phyloP scores from a whole-genome alignment of 179 eudicot species.

The Drosera spatulata region DNA sequence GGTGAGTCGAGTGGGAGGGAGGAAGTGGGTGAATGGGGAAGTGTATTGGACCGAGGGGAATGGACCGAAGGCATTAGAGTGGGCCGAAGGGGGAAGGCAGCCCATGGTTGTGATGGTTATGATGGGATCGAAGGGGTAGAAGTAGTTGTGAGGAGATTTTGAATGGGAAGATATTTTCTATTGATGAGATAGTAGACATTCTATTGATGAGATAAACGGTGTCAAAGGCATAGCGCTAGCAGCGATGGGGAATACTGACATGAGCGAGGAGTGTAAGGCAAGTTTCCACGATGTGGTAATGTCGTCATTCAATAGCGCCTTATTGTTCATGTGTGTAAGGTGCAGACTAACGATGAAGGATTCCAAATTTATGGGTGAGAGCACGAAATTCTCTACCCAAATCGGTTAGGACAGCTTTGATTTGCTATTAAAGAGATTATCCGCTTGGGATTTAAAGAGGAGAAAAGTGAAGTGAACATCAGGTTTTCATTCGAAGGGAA shows the following conservation, averaged over 20 bases:
- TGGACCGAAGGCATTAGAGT: too few species aligned
- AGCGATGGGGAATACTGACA: not conserved
- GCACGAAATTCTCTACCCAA: not conserved
- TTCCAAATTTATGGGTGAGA: not conserved
- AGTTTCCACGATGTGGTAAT: not conserved
- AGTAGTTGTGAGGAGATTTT: too few species aligned
- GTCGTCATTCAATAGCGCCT: not conserved
- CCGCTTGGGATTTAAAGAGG: too few species aligned
- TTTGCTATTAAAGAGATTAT: not conserved
- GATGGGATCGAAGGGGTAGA: too few species aligned
- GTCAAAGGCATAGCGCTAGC: not conserved
- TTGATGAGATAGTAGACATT: not conserved
- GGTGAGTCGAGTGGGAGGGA: too few species aligned
- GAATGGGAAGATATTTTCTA: too few species aligned
- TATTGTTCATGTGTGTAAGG: not conserved
- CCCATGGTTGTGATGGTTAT: too few species aligned
- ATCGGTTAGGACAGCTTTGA: not conserved
- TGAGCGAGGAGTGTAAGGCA: not conserved
- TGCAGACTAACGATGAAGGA: not conserved
- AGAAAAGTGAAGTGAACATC: too few species aligned
- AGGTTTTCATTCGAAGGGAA: not conserved
- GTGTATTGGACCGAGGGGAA: too few species aligned
- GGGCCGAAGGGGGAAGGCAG: too few species aligned
- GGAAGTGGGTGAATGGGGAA: too few species aligned
- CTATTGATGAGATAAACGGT: conserved; percentile 1